Base-by-base conservation (phyloP, 2,329 filamentous ascomycete species). In the Aureobasidium pullulans region DNA sequence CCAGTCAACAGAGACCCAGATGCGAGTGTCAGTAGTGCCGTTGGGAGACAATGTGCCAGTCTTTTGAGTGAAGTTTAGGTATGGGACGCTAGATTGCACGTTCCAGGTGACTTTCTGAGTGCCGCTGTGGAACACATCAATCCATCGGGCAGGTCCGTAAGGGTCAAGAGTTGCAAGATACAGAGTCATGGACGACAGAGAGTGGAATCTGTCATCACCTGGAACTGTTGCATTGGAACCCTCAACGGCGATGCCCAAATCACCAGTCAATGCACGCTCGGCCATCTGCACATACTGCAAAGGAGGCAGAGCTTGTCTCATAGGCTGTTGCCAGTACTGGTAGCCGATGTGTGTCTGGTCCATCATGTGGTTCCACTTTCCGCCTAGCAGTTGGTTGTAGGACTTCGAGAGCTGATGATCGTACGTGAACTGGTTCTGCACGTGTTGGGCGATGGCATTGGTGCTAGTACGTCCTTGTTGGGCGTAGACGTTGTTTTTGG, bases 221-320 rank as follows among this genome's bases (percentile, higher is more conserved):
- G 85, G 84, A 6, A 88, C 81, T 0, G 83, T 84, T 1, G 84
- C 86, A 63, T 88, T 87, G 62, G 78, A 81, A 1, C 82, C 84
- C 67, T 89, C 84, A 1, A 87, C 77, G 1, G 81, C 75, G 46
- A 90, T 75, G 23, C 85, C 84, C 59, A 89, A 75, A 57, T 84
- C 78, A 7, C 86, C 86, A 0, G 82, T 79, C 6, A 88, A 73
- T 5, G 81, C 80, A 11, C 78, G 77, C 56, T 86, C 82, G 1
- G 76, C 72, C 2, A 76, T 77, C 67, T 86, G 82, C 1, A 86
- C 81, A 63, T 82, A 85, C 5, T 78, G 73, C 63, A 88, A 76
- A 7, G 81, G 79, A 0, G 86, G 85, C 1, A 87, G 78, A 0
- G 80, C 80, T 67, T 89, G 87, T 36, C 85, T 77, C 86, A 88